phyloP scores from a whole-genome alignment of 805 yeast species.

The Metschnikowia lochheadii region DNA sequence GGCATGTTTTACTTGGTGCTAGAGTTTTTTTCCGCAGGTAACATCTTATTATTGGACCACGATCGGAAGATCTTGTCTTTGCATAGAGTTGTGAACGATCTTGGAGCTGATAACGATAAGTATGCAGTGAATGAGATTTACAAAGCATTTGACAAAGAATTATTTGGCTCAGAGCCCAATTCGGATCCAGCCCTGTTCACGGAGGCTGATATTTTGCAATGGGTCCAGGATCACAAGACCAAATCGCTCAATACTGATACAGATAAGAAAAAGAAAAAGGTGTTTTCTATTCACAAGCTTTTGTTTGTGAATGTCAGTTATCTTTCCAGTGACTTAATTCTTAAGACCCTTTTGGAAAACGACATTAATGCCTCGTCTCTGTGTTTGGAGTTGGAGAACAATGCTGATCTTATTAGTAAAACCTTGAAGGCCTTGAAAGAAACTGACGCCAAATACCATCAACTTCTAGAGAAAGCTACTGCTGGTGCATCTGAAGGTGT shows the following conservation, averaged over 20 bases:
- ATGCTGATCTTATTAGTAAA: slow-evolving; percentile 25
- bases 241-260: slow-evolving; percentile 16
- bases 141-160: slow-evolving; percentile 50
- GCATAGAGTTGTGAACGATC: slow-evolving; percentile 75
- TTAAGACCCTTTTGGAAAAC: slow-evolving; percentile 45
- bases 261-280: slow-evolving; percentile 35
- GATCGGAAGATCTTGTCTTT: slow-evolving; percentile 63
- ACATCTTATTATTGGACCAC: slow-evolving; percentile 71
- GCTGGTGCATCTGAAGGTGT: slow-evolving; percentile 46
- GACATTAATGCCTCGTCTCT: slow-evolving; percentile 46
- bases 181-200: slow-evolving; percentile 21
- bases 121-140: slow-evolving; percentile 77
- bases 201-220: slow-evolving; percentile 27
- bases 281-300: slow-evolving; percentile 63
- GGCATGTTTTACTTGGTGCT: slow-evolving; percentile 73
- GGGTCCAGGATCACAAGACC: slow-evolving; percentile 38
- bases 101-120: slow-evolving; percentile 51
- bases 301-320: slow-evolving; percentile 66
- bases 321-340: slow-evolving; percentile 74
- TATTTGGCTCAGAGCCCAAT: slow-evolving; percentile 32
- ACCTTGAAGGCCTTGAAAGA: slow-evolving; percentile 41
- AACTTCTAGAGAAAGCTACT: slow-evolving; percentile 30
- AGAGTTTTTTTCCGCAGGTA: slow-evolving; percentile 96
- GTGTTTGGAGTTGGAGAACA: slow-evolving; percentile 26
- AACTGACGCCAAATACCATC: slow-evolving; percentile 43